Evolutionary conservation across 2,329 filamentous ascomycete species (phyloP), one percentile per base, ranked within the genome.

Genomic region (Huntiella bhutanensis): DNA sequence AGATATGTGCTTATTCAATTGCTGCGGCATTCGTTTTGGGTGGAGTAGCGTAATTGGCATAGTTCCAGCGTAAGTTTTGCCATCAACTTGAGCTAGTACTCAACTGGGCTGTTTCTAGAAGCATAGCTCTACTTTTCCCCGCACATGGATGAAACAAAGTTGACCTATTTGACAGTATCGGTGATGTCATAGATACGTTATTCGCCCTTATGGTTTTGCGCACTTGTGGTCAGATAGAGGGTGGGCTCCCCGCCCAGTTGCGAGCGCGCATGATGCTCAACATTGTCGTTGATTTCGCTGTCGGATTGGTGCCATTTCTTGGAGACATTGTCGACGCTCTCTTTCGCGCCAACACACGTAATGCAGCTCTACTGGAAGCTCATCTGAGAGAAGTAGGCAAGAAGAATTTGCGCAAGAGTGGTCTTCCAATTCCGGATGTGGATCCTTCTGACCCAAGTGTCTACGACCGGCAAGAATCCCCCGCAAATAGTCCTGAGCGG

Each of bases 21-120:
- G 84, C 57, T 74, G 81, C 52, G 85, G 86, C 38, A 71, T 93
- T 49, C 75, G 79, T 49, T 87, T 96, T 57, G 91, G 91, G 46
- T 95, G 86, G 85, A 76, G 82, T 44, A 82, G 80, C 54, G 73
- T 94, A 49, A 83, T 96, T 55, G 91, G 80, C 11, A 58, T 96
- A 5, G 62, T 96, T 46, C 91, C 91, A 54, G 74, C 74, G 73
- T 85, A 70, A 69, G 82, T 71, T 47, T 6, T 4, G n/a, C 37
- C 15, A 22, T 15, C 8, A 32, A 19, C 17, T 19, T 28, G 28
- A n/a, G 12, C 7, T n/a, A 22, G 28, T 19, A 19, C 4, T 19
- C 17, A 5, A 19, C 5, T 19, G 17, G 17, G 5, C n/a, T 43
- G 33, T 16, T 35, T 12, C 17, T 11, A 1, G 22, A 28, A 28